Conservation (phyloP, 208 protist genomes). For the Phytomonas sp. region DNA sequence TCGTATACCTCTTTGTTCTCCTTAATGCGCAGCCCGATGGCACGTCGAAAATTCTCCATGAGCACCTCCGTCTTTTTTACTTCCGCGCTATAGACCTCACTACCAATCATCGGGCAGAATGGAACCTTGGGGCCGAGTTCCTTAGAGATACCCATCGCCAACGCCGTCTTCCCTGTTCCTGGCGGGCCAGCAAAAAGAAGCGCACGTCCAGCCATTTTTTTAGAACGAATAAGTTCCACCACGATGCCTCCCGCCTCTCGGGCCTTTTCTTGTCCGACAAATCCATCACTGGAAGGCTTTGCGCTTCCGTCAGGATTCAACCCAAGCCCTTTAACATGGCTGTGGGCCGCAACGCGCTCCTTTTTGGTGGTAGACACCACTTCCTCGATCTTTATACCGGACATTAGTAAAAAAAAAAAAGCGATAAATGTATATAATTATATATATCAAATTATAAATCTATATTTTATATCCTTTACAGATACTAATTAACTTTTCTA, state of each 20-base stretch:
- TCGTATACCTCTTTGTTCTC: constrained; percentile 99
- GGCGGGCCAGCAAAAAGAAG: constrained; percentile 99
- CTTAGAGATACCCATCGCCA: constrained; percentile 97
- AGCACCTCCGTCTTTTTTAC: constrained; percentile 99
- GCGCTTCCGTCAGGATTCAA: constrained; percentile 91
- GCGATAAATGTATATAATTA: constrained; percentile 4
- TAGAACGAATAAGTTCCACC: constrained; percentile 97
- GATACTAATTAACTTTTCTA: constrained; percentile 3
- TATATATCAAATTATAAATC: not conserved
- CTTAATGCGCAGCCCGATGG: constrained; percentile 99
- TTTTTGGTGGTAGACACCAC: constrained; percentile 94
- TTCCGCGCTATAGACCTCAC: constrained; percentile 99
- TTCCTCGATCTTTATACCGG: constrained; percentile 92
- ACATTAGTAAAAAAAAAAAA: constrained; percentile 41
- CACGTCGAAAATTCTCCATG: constrained; percentile 99
- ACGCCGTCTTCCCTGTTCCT: constrained; percentile 97
- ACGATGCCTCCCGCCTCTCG: constrained; percentile 97
- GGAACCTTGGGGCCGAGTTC: constrained; percentile 99
- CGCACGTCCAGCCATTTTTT: constrained; percentile 99
- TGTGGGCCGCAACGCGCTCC: constrained; percentile 97
- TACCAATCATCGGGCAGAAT: constrained; percentile 98
- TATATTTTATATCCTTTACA: not conserved
- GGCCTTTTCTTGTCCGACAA: constrained; percentile 97
- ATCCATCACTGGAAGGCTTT: constrained; percentile 76
- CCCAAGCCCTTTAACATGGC: constrained; percentile 98